Evolutionary conservation across 192 early-diverging fungal species (phyloP), one percentile per base, ranked within the genome.

Genomic region (Entomortierella chlamydospora): DNA sequence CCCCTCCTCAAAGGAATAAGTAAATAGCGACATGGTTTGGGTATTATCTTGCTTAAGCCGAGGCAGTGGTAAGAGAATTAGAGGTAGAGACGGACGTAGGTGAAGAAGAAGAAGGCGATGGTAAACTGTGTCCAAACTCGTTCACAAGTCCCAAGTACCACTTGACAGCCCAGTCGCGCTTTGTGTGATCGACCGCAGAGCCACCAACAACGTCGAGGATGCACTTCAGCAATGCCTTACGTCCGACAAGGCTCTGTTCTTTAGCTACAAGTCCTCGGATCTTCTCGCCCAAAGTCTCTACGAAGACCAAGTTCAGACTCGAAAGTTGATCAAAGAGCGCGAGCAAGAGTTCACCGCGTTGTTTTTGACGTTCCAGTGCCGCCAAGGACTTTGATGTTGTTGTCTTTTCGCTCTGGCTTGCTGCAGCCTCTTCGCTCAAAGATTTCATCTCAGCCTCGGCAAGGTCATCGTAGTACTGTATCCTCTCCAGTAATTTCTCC

Each of bases 301-400:
- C 64, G 62, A 83, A 81, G 20, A 83, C 66, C 42, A 83, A 23
- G 60, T 83, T 83, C 49, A 83, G 50, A 22, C 72, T 81, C 9
- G 66, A 64, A 26, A 83, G 50, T 23, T 83, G 82, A 49, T 83
- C 82, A 52, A 83, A 81, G 2, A 83, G 51, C 0, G 72, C 79
- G 53, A 83, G 39, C 42, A 83, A 37, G 12, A 83, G 22, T 41
- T 83, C 68, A 0, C 82, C 77, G 0, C 77, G 58, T 31, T 73
- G 64, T 13, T 73, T 78, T 50, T 66, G 57, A 31, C 39, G 59
- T 57, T 64, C 64, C 45, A 61, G 22, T 13, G 45, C 34, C 17
- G 33, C 47, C 25, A 59, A 31, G 1, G 60, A n/a, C n/a, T n/a
- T n/a, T n/a, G n/a, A n/a, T n/a, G n/a, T n/a, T n/a, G n/a, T n/a